These are phyloP conservation scores for Avena eriantha DNA, from an alignment of 176 grass and related monocot genomes.

Conservation along the genomic window DNA sequence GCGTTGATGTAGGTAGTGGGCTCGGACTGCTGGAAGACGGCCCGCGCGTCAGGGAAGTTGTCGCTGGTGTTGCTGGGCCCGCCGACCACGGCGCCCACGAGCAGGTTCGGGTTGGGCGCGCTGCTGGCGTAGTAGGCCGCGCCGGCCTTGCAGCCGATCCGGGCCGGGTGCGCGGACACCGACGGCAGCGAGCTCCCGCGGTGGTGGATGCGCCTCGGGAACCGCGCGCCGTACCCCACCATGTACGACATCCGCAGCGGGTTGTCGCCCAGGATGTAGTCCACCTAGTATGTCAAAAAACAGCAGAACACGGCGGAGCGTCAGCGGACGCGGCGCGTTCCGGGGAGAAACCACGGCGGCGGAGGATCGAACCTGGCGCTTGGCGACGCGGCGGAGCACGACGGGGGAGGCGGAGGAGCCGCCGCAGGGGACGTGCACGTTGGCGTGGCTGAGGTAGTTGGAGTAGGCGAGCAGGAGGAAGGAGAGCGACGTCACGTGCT, in stretches of 20 bases:
- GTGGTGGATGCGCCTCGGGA: constrained; percentile 86
- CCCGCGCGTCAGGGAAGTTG: constrained; percentile 64
- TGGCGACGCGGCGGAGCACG: constrained; percentile 79
- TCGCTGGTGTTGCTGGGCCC: constrained; percentile 81
- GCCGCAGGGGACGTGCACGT: constrained; percentile 64
- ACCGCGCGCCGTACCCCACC: constrained; percentile 79
- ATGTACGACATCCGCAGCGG: constrained; percentile 96
- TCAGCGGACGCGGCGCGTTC: background rate
- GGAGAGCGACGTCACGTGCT: constrained; percentile 93
- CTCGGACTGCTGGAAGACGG: constrained; percentile 88
- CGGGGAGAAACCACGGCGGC: background rate
- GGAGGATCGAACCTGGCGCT: constrained; percentile 55
- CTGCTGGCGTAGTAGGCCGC: constrained; percentile 65
- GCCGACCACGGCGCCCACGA: constrained; percentile 80
- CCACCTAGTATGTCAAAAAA: constrained; percentile 16
- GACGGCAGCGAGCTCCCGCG: constrained; percentile 82
- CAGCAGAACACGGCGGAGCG: no score
- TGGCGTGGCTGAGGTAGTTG: constrained; percentile 90
- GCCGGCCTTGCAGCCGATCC: constrained; percentile 76
- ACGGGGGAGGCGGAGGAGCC: constrained; percentile 48
- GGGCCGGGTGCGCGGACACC: constrained; percentile 51
- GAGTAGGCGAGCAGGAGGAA: constrained; percentile 93
- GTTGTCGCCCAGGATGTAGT: constrained; percentile 94
- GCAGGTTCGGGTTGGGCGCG: constrained; percentile 71
- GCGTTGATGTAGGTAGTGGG: constrained; percentile 95